Evolutionary conservation across 2,329 filamentous ascomycete species (phyloP).

Genomic region (Ampelomyces quisqualis): DNA sequence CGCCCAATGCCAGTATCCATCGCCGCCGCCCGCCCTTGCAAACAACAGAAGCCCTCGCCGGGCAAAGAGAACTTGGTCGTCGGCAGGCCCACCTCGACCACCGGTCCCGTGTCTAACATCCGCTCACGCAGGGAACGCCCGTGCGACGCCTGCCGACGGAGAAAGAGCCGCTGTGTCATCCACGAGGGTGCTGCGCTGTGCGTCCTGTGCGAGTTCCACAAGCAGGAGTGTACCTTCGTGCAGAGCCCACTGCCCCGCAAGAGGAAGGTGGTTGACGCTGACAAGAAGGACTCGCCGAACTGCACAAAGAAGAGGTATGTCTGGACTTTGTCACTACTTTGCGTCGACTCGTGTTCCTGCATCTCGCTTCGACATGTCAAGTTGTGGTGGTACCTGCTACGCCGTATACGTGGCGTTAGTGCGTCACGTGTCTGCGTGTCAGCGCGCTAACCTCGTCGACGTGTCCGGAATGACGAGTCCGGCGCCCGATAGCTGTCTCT

Average conservation of each 20-base stretch:
- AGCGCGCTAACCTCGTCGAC: conserved; percentile 4
- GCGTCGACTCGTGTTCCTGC: conserved; percentile 7
- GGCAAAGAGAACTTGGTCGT: conserved; percentile 48
- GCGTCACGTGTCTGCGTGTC: conserved; percentile 28
- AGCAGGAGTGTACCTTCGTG: conserved; percentile 75
- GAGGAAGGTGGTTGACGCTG: conserved; percentile 70
- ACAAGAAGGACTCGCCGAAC: conserved; percentile 59
- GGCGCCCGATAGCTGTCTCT: too few relatives aligned
- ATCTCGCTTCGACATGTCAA: conserved; percentile 11
- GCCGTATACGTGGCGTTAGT: conserved; percentile 7
- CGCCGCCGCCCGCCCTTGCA: conserved; percentile 48
- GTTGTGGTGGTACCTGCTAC: conserved; percentile 5
- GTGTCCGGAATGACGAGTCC: too few relatives aligned
- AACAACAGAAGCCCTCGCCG: conserved; percentile 43
- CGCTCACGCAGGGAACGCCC: conserved; percentile 46
- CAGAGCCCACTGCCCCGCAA: conserved; percentile 77
- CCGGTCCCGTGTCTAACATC: conserved; percentile 41
- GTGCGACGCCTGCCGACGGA: conserved; percentile 69
- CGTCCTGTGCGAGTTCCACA: conserved; percentile 74
- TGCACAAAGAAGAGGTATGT: conserved; percentile 67
- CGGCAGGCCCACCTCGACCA: conserved; percentile 41
- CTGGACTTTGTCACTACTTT: conserved; percentile 27
- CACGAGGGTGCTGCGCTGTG: conserved; percentile 73
- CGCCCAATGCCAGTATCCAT: conserved; percentile 50
- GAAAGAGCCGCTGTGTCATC: conserved; percentile 74